phyloP scores from a whole-genome alignment of 1,139 yeast species.

The Ashbya aceris region DNA sequence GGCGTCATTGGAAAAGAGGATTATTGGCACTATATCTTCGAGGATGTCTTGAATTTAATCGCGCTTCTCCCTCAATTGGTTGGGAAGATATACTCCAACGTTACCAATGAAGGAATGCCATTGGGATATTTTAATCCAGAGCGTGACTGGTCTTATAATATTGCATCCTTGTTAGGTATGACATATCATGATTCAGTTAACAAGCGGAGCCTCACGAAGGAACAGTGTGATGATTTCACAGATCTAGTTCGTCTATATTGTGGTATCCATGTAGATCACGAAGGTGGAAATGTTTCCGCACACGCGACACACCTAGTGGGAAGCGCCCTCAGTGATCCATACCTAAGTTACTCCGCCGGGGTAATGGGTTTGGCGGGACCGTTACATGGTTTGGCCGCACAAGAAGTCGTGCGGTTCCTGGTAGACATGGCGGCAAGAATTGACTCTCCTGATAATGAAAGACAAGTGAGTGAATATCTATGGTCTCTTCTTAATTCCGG shows the following conservation, averaged over 20 bases:
- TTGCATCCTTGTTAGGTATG: slow-evolving; percentile 71
- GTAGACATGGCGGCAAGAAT: slow-evolving; percentile 71
- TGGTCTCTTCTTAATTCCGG: slow-evolving; percentile 90
- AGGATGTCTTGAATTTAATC: slow-evolving; percentile 79
- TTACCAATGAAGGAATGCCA: slow-evolving; percentile 67
- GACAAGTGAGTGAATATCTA: slow-evolving; percentile 74
- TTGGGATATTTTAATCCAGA: slow-evolving; percentile 54
- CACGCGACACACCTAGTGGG: slow-evolving; percentile 97
- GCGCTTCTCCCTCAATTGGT: slow-evolving; percentile 91
- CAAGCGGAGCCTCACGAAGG: slow-evolving; percentile 42
- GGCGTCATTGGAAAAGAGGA: slow-evolving; percentile 73
- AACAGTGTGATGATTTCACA: slow-evolving; percentile 40
- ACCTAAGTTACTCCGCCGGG: slow-evolving; percentile 88
- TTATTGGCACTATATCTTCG: slow-evolving; percentile 90
- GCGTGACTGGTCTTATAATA: slow-evolving; percentile 85
- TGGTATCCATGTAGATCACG: slow-evolving; percentile 95
- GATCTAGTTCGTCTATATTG: slow-evolving; percentile 89
- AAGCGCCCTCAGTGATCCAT: slow-evolving; percentile 90
- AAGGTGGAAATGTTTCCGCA: slow-evolving; percentile 97
- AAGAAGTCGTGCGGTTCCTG: slow-evolving; percentile 93
- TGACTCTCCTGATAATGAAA: slow-evolving; percentile 62
- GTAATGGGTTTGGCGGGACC: slow-evolving; percentile 97
- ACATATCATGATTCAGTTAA: slow-evolving; percentile 27
- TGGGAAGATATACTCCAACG: slow-evolving; percentile 87
- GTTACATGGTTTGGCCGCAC: slow-evolving; percentile 96